Evolutionary conservation across 2,329 filamentous ascomycete species (phyloP), one percentile per base, ranked within the genome.

Genomic region (Talaromyces albobiverticillius): DNA sequence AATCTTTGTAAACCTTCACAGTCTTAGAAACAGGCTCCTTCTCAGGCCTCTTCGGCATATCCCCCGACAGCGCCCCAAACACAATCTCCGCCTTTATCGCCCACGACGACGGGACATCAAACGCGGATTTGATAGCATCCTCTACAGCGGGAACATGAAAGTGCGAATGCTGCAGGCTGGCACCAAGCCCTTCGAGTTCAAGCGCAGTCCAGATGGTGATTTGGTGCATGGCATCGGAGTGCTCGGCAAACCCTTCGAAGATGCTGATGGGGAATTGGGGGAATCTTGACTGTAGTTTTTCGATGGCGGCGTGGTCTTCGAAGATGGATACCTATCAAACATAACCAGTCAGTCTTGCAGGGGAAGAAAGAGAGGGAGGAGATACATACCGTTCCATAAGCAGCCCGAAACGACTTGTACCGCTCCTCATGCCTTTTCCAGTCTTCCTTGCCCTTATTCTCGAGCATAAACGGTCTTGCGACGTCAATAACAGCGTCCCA

Each of bases 131-230:
- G 45, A 89, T 86, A 77, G 85, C 83, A 61, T 79, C 78, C 73
- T 92, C 87, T 59, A 93, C 82, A 57, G 93, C 71, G n/a, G 89
- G 89, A 20, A 31, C 26, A n/a, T n/a, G n/a, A 41, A 53, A 53
- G 80, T 89, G 91, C 79, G 94, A 94, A 77, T 95, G 90, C 80
- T 95, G 90, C 50, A 95, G 80, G 78, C 90, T 94, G 68, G 84
- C 86, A 59, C 89, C 90, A 43, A 93, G 80, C 20, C 90, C 89
- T 72, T 93, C 89, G 59, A 85, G 79, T 76, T 90, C 87, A 51
- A 95, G 82, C 1, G 87, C 87, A 22, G 84, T 85, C 90, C 90
- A 95, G 13, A 31, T 7, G 8, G 29, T 31, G 9, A 31, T 31
- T 31, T 31, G 29, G 13, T 31, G 29, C 29, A 31, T 31, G 29